A percentile compares a stretch with the other conserved stretches of the same genome.
These are phyloP conservation scores for Podospora conica DNA, from an alignment of 495 filamentous ascomycete species.

Conservation along the genomic window DNA sequence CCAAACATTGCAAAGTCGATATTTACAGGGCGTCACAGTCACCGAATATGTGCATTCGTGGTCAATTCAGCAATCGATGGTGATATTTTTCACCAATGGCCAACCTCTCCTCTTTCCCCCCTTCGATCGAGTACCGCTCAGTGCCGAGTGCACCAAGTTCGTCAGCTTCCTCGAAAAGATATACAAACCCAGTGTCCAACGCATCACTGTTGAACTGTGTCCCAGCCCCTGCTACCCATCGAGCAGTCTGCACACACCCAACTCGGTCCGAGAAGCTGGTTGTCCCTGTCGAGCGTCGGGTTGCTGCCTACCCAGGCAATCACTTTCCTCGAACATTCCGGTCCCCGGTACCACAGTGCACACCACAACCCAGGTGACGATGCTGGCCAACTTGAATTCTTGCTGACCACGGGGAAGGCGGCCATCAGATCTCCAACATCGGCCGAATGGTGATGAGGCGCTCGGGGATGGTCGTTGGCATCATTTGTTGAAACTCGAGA, in stretches of 20 bases:
- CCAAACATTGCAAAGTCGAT: neutral
- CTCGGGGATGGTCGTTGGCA: neutral
- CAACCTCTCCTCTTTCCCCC: neutral
- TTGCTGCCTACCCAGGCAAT: neutral
- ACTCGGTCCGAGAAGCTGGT: neutral
- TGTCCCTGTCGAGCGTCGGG: neutral
- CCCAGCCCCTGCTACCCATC: neutral
- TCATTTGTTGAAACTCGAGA: neutral
- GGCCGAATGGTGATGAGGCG: neutral
- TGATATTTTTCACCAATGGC: neutral
- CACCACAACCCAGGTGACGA: neutral
- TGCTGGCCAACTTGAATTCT: neutral
- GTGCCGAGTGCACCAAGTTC: neutral
- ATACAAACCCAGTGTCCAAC: neutral
- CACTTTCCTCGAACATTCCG: neutral
- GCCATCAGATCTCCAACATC: neutral
- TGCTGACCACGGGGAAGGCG: neutral
- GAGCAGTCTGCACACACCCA: neutral
- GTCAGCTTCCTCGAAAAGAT: neutral
- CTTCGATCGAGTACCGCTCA: neutral
- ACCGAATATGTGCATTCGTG: neutral
- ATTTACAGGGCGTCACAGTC: neutral
- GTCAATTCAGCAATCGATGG: neutral
- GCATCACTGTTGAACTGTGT: neutral
- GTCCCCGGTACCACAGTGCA: neutral